phyloP scores from a whole-genome alignment of 225 moss, liverwort and hornwort genomes.

The Takakia lepidozioides region DNA sequence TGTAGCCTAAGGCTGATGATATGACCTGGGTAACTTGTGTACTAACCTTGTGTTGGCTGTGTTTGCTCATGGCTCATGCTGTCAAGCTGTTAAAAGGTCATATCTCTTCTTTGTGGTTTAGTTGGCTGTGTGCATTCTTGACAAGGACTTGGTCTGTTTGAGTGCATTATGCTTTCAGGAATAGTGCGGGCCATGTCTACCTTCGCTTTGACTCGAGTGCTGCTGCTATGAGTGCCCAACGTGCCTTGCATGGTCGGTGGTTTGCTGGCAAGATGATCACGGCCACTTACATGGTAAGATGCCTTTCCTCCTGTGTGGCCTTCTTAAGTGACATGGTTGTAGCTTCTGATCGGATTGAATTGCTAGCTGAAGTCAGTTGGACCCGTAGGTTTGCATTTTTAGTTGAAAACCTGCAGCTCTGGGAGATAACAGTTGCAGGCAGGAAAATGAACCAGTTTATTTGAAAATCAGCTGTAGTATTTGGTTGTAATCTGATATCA shows the following conservation, averaged over 20 bases:
- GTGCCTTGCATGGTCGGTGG: slow-evolving; percentile 91
- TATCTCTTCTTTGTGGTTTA: too few relatives aligned
- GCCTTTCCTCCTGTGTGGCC: too few relatives aligned
- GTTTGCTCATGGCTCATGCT: too few relatives aligned
- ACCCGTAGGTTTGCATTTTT: not conserved
- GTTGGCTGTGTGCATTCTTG: too few relatives aligned
- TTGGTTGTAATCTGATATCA: slow-evolving; percentile 2
- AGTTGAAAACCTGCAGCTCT: not conserved
- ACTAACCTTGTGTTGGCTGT: too few relatives aligned
- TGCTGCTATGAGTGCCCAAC: slow-evolving; percentile 88
- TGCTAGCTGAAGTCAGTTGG: not conserved
- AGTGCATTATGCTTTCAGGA: slow-evolving; percentile 37
- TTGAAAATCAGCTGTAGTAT: too few relatives aligned
- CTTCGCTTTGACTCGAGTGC: slow-evolving; percentile 68
- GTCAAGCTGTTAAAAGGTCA: too few relatives aligned
- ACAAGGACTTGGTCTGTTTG: slow-evolving; percentile 4
- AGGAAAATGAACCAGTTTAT: too few relatives aligned
- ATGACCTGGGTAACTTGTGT: too few relatives aligned
- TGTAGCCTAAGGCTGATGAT: not conserved
- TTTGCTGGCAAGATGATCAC: slow-evolving; percentile 99
- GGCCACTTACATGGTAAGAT: slow-evolving; percentile 79
- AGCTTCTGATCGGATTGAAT: not conserved
- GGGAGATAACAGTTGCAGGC: too few relatives aligned
- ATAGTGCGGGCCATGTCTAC: slow-evolving; percentile 96
- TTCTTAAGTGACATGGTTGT: too few relatives aligned